Conservation (phyloP, 2,329 filamentous ascomycete species). For the Xylaria arbuscula region DNA sequence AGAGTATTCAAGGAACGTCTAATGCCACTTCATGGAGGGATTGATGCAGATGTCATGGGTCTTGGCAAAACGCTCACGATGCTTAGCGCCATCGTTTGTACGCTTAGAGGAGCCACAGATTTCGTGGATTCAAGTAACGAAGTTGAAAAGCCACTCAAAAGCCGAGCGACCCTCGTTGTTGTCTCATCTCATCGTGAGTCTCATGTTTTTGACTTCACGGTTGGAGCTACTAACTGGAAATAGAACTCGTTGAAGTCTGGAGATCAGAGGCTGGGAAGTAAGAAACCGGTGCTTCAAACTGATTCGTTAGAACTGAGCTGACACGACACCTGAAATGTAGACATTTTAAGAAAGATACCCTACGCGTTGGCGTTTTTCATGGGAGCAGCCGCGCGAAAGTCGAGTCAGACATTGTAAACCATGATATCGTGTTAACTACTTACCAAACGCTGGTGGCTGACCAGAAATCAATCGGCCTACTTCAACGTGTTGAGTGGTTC, state of each 20-base stretch:
- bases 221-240: not conserved
- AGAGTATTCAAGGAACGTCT: constrained; percentile 15
- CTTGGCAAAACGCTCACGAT: constrained; percentile 32
- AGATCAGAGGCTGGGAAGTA: constrained; percentile 6
- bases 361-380: not conserved
- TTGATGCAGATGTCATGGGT: constrained; percentile 24
- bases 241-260: constrained; percentile 3
- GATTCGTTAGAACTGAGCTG: not conserved
- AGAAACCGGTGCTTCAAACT: not conserved
- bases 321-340: not conserved
- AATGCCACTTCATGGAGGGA: constrained; percentile 7
- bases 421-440: constrained; percentile 27
- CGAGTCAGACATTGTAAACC: not conserved
- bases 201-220: not conserved
- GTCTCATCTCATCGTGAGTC: constrained; percentile 17
- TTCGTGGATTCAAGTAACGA: not conserved
- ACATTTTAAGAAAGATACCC: not conserved
- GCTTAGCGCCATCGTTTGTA: constrained; percentile 17
- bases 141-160: not conserved
- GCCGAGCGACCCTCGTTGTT: constrained; percentile 16
- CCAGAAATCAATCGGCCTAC: not conserved
- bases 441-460: constrained; percentile 20
- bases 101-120: not conserved
- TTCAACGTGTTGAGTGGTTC: constrained; percentile 22
- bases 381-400: not conserved